Evolutionary conservation across 2,329 filamentous ascomycete species (phyloP).

Genomic region (Xylariaceae sp.): DNA sequence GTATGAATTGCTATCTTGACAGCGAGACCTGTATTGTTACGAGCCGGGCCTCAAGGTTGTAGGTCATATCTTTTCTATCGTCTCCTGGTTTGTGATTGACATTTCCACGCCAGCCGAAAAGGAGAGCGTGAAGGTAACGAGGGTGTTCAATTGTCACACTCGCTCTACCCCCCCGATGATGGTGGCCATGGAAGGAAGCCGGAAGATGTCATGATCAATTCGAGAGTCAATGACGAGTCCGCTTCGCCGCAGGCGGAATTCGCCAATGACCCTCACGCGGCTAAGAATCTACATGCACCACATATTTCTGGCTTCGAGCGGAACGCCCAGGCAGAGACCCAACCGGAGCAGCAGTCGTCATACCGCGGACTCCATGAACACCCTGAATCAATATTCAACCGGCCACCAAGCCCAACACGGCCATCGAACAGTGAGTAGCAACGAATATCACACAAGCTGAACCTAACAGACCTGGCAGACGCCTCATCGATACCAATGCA

Average conservation of each 20-base stretch:
- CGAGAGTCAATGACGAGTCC: constrained; percentile 37
- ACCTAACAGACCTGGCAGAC: constrained; percentile 3
- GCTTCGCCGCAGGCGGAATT: constrained; percentile 29
- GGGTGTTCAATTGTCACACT: constrained; percentile 39
- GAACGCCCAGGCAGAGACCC: constrained; percentile 17
- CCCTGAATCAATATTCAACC: constrained; percentile 28
- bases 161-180: constrained; percentile 40
- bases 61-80: constrained; percentile 30
- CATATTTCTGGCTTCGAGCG: constrained; percentile 17
- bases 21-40: constrained; percentile 53
- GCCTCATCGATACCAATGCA: constrained; percentile 31
- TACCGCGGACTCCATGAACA: constrained; percentile 20
- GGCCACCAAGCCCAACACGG: constrained; percentile 25
- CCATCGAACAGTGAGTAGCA: constrained; percentile 30
- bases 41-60: constrained; percentile 50
- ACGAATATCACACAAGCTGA: background rate
- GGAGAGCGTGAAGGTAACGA: constrained; percentile 40
- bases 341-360: constrained; percentile 20
- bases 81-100: constrained; percentile 12
- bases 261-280: constrained; percentile 17
- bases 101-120: constrained; percentile 36
- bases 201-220: constrained; percentile 41
- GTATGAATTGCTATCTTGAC: constrained; percentile 60
- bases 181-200: constrained; percentile 35
- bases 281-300: constrained; percentile 24